These are phyloP conservation scores for Globisporangium solare DNA, from an alignment of 352 stramenopile species.

Conservation along the genomic window DNA sequence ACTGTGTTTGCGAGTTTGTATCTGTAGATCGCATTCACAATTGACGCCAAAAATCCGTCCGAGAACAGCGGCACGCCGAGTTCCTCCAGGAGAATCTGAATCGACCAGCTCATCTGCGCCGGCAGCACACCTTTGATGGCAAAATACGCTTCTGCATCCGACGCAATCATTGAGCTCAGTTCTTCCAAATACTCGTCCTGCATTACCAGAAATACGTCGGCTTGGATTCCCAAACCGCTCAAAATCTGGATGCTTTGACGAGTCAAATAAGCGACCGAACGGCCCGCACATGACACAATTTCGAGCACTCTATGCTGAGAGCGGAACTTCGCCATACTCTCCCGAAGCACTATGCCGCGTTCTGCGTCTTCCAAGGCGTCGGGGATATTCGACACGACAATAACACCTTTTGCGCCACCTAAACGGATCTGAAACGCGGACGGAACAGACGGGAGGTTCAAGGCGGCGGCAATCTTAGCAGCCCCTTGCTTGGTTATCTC, in stretches of 20 bases:
- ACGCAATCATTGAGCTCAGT: slow-evolving; percentile 50
- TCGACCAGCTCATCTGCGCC: slow-evolving; percentile 23
- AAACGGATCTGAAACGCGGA: slow-evolving; percentile 77
- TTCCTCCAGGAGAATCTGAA: slow-evolving; percentile 35
- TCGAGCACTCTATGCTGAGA: slow-evolving; percentile 64
- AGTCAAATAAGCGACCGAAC: slow-evolving; percentile 63
- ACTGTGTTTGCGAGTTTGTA: slow-evolving; percentile 71
- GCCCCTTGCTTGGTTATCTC: slow-evolving; percentile 46
- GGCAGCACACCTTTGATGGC: slow-evolving; percentile 43
- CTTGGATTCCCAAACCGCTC: slow-evolving; percentile 50
- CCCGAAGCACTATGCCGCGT: slow-evolving; percentile 32
- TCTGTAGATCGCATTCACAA: slow-evolving; percentile 56
- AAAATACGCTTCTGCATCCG: slow-evolving; percentile 37
- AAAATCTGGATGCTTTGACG: slow-evolving; percentile 75
- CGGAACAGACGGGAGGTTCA: slow-evolving; percentile 36
- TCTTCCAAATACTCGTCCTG: slow-evolving; percentile 66
- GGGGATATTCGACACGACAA: slow-evolving; percentile 52
- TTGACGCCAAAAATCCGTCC: slow-evolving; percentile 44
- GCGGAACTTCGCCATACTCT: slow-evolving; percentile 74
- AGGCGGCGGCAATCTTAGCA: slow-evolving; percentile 24
- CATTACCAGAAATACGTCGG: slow-evolving; percentile 60
- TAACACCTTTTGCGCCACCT: slow-evolving; percentile 66
- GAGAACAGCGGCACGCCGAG: slow-evolving; percentile 33
- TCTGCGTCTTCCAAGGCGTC: slow-evolving; percentile 15
- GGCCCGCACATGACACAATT: slow-evolving; percentile 47